Percentiles rank a stretch among this genome's conserved stretches.
phyloP scores from a whole-genome alignment of 2,329 filamentous ascomycete genomes.

The Ophiostoma sp. region DNA sequence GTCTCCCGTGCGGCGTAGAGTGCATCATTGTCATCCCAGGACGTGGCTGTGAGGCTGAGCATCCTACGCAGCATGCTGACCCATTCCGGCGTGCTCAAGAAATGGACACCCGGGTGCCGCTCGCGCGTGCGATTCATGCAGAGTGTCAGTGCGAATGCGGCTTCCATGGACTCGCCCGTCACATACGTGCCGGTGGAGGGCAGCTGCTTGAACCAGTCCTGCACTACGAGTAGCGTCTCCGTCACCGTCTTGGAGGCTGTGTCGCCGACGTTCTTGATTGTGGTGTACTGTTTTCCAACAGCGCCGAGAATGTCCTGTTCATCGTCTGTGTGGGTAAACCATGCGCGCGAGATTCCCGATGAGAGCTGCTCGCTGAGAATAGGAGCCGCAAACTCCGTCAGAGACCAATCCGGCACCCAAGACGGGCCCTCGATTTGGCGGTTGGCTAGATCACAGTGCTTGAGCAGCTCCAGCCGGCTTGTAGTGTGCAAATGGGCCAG shows the following conservation, averaged over 20 bases:
- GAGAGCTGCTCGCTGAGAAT: conserved; percentile 18
- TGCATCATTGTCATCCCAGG: neutral
- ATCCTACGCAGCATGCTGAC: conserved; percentile 10
- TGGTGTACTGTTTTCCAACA: neutral
- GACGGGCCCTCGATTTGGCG: conserved; percentile 12
- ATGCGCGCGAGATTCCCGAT: conserved; percentile 13
- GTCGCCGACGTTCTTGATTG: conserved; percentile 1
- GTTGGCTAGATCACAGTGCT: conserved; percentile 11
- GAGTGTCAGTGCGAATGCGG: conserved; percentile 16
- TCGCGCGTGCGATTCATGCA: conserved; percentile 18
- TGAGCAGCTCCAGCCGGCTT: conserved; percentile 15
- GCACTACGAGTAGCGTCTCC: conserved; percentile 14
- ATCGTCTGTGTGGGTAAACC: neutral
- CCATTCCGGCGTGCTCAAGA: conserved; percentile 13
- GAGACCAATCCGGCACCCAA: conserved; percentile 15
- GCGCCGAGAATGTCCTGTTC: neutral
- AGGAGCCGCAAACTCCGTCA: conserved; percentile 10
- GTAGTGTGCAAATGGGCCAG: conserved; percentile 7
- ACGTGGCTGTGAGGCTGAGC: conserved; percentile 8
- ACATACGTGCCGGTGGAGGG: conserved; percentile 2
- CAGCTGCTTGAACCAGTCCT: conserved; percentile 7
- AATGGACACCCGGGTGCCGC: conserved; percentile 9
- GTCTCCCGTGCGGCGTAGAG: conserved; percentile 12
- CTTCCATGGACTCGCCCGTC: conserved; percentile 16
- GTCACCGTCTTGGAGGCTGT: conserved; percentile 9